Conservation (phyloP, 805 yeast species). For the Candida pini region DNA sequence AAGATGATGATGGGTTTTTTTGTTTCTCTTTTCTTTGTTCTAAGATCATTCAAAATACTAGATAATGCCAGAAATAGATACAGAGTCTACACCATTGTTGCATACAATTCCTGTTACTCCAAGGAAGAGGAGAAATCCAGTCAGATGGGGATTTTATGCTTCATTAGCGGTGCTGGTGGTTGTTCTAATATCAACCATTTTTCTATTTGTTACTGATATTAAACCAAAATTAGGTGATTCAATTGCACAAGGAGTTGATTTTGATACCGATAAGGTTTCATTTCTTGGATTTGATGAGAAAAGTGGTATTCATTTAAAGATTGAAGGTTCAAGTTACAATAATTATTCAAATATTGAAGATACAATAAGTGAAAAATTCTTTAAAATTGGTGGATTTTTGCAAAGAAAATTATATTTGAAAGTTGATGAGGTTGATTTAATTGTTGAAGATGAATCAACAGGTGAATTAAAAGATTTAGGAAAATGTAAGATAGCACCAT, state of each 20-base stretch:
- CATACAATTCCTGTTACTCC: too few species aligned
- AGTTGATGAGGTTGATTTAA: constrained; percentile 26
- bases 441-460: constrained; percentile 20
- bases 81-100: too few species aligned
- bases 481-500: constrained; percentile 27
- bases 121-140: constrained; percentile 1
- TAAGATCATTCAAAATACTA: too few species aligned
- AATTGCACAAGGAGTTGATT: constrained; percentile 27
- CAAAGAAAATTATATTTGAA: constrained; percentile 25
- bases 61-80: too few species aligned
- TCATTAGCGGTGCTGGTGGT: constrained; percentile 17
- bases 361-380: constrained; percentile 18
- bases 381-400: constrained; percentile 29
- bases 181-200: constrained; percentile 6
- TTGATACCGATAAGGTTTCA: constrained; percentile 27
- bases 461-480: constrained; percentile 27
- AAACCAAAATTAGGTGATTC: constrained; percentile 26
- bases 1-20: too few species aligned
- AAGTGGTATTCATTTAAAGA: constrained; percentile 29
- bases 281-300: constrained; percentile 27
- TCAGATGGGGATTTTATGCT: constrained; percentile 20
- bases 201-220: constrained; percentile 12
- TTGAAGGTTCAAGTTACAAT: constrained; percentile 27
- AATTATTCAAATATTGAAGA: constrained; percentile 29
- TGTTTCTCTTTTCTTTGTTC: too few species aligned